Conservation (phyloP, 208 protist genomes). For the Leishmania tropica region DNA sequence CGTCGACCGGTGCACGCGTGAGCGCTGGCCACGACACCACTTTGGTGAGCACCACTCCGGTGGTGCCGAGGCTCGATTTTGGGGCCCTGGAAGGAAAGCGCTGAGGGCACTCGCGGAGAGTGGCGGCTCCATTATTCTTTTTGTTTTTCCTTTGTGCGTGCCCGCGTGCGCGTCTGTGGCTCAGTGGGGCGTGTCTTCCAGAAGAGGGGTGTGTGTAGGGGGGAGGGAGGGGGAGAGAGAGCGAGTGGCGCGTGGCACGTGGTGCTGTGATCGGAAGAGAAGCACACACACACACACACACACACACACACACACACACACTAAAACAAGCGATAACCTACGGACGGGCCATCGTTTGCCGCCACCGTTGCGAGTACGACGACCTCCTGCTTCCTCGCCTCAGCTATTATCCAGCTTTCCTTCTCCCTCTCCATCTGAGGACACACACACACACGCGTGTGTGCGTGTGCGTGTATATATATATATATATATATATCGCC, state of each 20-base stretch:
- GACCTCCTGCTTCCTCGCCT: no score
- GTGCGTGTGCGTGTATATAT: not conserved
- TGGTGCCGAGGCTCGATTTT: constrained; percentile 16
- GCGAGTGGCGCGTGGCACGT: no score
- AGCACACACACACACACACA: no score
- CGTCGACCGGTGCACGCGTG: not conserved
- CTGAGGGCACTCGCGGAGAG: not conserved
- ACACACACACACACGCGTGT: no score
- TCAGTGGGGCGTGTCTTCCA: no score
- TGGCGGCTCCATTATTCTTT: not conserved
- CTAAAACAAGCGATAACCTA: no score
- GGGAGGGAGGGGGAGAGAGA: no score
- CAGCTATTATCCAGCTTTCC: not conserved
- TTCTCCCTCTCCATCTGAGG: not conserved
- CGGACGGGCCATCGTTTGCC: no score
- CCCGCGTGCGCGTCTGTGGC: not conserved
- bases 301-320: no score
- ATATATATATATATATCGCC: not conserved
- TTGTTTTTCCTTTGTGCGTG: not conserved
- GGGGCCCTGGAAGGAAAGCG: constrained; percentile 3
- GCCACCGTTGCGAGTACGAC: no score
- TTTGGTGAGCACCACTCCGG: constrained; percentile 3
- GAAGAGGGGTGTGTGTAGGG: no score
- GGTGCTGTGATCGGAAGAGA: no score
- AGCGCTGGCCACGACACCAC: not conserved